Conservation (phyloP, 306 rosid species). For the Lotus japonicus region DNA sequence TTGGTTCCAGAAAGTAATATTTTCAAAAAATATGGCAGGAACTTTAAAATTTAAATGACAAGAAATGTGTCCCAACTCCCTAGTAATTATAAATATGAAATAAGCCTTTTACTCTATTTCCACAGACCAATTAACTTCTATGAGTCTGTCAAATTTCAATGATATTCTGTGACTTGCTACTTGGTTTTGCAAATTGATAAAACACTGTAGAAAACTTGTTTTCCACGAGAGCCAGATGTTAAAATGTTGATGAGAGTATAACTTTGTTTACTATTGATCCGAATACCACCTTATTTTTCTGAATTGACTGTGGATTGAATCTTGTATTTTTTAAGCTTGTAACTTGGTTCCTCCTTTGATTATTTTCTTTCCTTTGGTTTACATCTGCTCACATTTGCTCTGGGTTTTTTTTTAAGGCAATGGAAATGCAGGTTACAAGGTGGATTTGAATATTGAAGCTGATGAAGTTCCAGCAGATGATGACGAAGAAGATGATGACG, state of each 20-base stretch:
- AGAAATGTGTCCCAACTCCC: no score
- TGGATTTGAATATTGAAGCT: slow-evolving; percentile 79
- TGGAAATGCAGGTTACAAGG: slow-evolving; percentile 57
- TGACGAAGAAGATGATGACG: slow-evolving; percentile 48
- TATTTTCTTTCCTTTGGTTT: background rate
- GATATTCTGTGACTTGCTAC: background rate
- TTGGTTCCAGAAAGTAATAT: no score
- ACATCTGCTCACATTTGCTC: background rate
- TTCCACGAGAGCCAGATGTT: background rate
- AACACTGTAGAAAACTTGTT: no score
- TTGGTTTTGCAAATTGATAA: background rate
- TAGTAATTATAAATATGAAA: no score
- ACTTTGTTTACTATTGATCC: background rate
- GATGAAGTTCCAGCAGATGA: slow-evolving; percentile 49
- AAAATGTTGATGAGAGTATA: background rate
- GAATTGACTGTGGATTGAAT: no score
- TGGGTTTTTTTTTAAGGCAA: slow-evolving; percentile 36
- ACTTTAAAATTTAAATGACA: no score
- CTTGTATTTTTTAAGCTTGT: no score
- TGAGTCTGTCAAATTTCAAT: background rate
- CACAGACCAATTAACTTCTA: no score
- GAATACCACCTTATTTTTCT: background rate
- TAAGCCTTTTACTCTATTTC: no score
- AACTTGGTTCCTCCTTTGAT: background rate
- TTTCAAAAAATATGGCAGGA: no score